Evolutionary conservation across 129 eudicot genomes (phyloP).

Genomic region (Centrapalus pauciflorus): DNA sequence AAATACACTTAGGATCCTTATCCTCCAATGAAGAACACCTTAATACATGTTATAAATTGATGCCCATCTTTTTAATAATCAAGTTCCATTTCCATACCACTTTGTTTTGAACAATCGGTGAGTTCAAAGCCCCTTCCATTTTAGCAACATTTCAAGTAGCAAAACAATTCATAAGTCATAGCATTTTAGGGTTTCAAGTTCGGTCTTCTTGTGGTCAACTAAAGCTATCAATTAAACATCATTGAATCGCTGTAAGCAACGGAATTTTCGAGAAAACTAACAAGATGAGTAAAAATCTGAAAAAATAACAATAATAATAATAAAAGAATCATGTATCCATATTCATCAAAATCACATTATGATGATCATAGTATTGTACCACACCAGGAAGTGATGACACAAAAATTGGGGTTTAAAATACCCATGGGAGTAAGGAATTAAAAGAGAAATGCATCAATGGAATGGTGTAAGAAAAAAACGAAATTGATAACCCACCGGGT

Average conservation of each 20-base stretch:
- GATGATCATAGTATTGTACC: neutral
- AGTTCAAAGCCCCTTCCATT: neutral
- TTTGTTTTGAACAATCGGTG: neutral
- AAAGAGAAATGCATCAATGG: neutral
- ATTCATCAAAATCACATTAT: conserved; percentile 6
- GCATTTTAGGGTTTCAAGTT: conserved; percentile 20
- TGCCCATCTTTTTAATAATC: conserved; percentile 1
- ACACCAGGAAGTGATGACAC: neutral
- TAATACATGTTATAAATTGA: neutral
- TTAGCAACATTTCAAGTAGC: neutral
- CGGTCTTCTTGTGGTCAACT: conserved; percentile 19
- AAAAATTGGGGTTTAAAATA: conserved; percentile 8
- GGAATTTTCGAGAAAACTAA: neutral
- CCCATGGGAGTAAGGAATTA: conserved; percentile 3
- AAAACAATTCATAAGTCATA: neutral
- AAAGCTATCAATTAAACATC: conserved; percentile 8
- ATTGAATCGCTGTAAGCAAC: neutral
- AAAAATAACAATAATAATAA: neutral
- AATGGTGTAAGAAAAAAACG: neutral
- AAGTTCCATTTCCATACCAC: neutral
- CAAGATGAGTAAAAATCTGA: conserved; percentile 11
- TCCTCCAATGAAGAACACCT: neutral
- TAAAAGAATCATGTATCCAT: neutral
- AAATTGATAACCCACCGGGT: conserved; percentile 29
- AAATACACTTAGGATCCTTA: neutral